Percentiles rank a stretch among this genome's conserved stretches.
phyloP scores from a whole-genome alignment of 768 basidiomycete species.

The Suillus discolor region DNA sequence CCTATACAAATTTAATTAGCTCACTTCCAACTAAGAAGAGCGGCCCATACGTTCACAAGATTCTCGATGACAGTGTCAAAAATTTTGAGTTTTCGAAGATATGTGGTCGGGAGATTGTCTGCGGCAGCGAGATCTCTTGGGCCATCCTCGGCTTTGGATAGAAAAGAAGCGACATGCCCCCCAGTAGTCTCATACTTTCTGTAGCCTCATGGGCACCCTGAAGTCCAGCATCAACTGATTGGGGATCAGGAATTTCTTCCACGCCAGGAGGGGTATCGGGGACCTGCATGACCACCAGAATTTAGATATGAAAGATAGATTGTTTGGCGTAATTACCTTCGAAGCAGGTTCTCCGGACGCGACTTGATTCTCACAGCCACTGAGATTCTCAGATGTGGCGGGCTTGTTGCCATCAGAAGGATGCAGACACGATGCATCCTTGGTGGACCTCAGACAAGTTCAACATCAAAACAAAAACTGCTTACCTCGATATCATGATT shows the following conservation, averaged over 20 bases:
- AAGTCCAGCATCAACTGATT: not conserved
- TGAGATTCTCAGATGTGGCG: too few species aligned
- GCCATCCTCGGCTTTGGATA: not conserved
- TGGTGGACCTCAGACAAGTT: too few species aligned
- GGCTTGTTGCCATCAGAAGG: too few species aligned
- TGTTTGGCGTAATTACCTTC: not conserved
- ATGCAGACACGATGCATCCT: too few species aligned
- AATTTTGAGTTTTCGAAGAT: constrained; percentile 2
- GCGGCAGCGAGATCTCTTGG: not conserved
- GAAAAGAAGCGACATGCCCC: not conserved
- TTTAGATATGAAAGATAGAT: not conserved
- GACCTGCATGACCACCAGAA: not conserved
- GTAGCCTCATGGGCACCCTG: not conserved
- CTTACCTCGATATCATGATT: not conserved
- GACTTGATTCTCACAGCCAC: too few species aligned
- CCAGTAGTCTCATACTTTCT: not conserved
- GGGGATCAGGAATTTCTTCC: not conserved
- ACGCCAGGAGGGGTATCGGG: not conserved
- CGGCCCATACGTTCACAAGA: not conserved
- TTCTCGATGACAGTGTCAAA: not conserved
- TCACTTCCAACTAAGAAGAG: not conserved
- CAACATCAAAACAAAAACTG: not conserved
- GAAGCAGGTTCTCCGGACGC: not conserved
- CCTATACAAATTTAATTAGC: not conserved
- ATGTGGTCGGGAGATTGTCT: constrained; percentile 2